Conservation (phyloP, 1,284 basidiomycete species). For the Butyriboletus appendiculatus region DNA sequence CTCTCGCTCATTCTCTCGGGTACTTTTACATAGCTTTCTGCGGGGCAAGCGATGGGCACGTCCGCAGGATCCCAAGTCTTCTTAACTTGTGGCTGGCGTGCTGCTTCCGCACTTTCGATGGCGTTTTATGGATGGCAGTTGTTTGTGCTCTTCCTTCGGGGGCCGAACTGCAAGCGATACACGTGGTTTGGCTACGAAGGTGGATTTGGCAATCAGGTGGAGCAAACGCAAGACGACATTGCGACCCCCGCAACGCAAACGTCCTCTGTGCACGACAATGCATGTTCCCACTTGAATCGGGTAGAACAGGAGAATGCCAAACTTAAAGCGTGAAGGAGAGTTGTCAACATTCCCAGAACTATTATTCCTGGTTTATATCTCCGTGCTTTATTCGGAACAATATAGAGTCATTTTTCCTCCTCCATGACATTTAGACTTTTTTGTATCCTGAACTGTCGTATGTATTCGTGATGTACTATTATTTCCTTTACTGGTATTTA, state of each 20-base stretch:
- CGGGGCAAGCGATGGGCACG: conserved; percentile 53
- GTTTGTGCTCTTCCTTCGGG: conserved; percentile 40
- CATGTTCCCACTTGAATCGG: not conserved
- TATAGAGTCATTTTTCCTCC: not conserved
- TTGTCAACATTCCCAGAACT: not conserved
- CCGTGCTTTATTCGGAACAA: not conserved
- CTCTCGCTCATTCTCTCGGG: not conserved
- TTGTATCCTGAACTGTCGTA: not conserved
- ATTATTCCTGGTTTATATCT: not conserved
- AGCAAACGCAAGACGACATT: conserved; percentile 1
- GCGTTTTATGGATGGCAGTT: conserved; percentile 45
- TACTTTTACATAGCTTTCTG: conserved; percentile 33
- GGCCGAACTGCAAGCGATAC: conserved; percentile 40
- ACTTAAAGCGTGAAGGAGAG: not conserved
- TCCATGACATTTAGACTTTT: too few relatives aligned
- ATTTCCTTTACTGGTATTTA: not conserved
- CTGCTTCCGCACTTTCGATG: conserved; percentile 47
- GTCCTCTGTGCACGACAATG: conserved; percentile 4
- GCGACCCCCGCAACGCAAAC: conserved; percentile 4
- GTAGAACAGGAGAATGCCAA: not conserved
- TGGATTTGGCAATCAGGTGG: conserved; percentile 12
- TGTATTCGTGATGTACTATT: not conserved
- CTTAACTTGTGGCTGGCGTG: conserved; percentile 50
- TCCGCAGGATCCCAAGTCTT: conserved; percentile 52
- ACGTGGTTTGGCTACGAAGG: conserved; percentile 31